These are phyloP conservation scores for Tetrapisispora pingtungensis DNA, from an alignment of 805 yeast genomes.

Conservation along the genomic window DNA sequence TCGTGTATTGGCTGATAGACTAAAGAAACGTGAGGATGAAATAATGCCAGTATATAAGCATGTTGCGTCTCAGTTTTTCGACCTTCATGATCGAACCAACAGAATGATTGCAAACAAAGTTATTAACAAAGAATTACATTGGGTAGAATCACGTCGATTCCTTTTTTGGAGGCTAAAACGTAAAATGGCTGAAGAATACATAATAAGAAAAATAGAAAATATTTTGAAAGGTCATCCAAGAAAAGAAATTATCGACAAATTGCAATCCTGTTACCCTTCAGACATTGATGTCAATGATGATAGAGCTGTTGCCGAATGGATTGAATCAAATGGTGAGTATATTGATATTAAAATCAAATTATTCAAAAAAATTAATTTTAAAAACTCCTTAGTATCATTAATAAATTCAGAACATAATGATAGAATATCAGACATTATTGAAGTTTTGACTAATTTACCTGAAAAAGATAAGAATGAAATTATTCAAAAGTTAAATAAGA, in stretches of 20 bases:
- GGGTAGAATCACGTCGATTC: slow-evolving; percentile 84
- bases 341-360: slow-evolving; percentile 51
- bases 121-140: slow-evolving; percentile 72
- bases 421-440: slow-evolving; percentile 44
- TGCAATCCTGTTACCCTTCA: slow-evolving; percentile 76
- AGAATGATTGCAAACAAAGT: slow-evolving; percentile 95
- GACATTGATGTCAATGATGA: slow-evolving; percentile 63
- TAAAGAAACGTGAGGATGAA: slow-evolving; percentile 67
- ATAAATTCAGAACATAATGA: slow-evolving; percentile 44
- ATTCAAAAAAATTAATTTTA: slow-evolving; percentile 55
- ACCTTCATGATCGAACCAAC: slow-evolving; percentile 92
- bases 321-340: slow-evolving; percentile 62
- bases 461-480: slow-evolving; percentile 43
- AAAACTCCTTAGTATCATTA: slow-evolving; percentile 50
- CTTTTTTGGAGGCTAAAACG: slow-evolving; percentile 99
- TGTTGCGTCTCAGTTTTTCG: slow-evolving; percentile 92
- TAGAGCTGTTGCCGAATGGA: slow-evolving; percentile 70
- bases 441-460: slow-evolving; percentile 41
- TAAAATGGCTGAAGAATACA: slow-evolving; percentile 84
- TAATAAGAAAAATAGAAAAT: slow-evolving; percentile 61
- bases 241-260: slow-evolving; percentile 72
- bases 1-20: slow-evolving; percentile 50
- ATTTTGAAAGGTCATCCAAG: slow-evolving; percentile 50
- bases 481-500: slow-evolving; percentile 24
- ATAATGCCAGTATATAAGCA: slow-evolving; percentile 86